These are phyloP conservation scores for Vinca minor DNA, from an alignment of 257 asterid genomes.

Conservation along the genomic window DNA sequence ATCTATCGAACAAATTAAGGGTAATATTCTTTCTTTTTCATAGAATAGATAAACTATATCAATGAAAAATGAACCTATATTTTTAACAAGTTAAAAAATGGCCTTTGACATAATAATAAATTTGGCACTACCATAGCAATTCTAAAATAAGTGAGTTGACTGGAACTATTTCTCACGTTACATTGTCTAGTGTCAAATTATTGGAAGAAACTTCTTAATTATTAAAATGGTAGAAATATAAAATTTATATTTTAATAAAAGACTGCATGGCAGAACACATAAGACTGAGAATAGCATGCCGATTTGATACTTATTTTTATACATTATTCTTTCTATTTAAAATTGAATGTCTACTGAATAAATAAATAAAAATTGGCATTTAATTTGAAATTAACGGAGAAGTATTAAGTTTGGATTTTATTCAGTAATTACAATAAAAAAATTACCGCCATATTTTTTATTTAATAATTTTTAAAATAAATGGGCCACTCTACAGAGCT, in stretches of 20 bases:
- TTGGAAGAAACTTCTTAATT: not conserved
- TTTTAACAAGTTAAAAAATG: not conserved
- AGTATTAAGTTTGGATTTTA: too few relatives aligned
- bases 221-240: not conserved
- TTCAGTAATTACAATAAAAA: not conserved
- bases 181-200: not conserved
- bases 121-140: not conserved
- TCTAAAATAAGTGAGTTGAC: slow-evolving; percentile 13
- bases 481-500: not conserved
- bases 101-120: too few relatives aligned
- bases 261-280: not conserved
- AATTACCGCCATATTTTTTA: not conserved
- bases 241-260: not conserved
- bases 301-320: not conserved
- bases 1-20: too few relatives aligned
- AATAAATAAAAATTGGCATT: too few relatives aligned
- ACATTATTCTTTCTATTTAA: not conserved
- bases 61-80: not conserved
- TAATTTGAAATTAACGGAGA: too few relatives aligned
- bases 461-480: too few relatives aligned
- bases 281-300: too few relatives aligned
- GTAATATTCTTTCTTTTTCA: too few relatives aligned
- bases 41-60: too few relatives aligned
- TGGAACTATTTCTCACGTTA: slow-evolving; percentile 5
- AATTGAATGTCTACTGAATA: too few relatives aligned